Evolutionary conservation across 169 alveolate genomes (phyloP).

Genomic region (Cryptosporidium sp.): DNA sequence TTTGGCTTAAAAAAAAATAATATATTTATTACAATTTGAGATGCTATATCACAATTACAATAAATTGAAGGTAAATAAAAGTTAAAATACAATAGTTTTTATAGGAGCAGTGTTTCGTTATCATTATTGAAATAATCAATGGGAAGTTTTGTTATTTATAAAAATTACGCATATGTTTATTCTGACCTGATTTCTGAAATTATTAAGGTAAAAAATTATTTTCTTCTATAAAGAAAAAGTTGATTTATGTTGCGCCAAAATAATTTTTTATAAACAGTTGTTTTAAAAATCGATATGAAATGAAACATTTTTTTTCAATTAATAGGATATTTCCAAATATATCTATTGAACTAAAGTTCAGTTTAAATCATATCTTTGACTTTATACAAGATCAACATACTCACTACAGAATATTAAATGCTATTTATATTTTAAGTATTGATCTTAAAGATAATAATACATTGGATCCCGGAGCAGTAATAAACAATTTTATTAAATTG

Average conservation of each 20-base stretch:
- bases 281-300: background rate
- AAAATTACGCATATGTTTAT: no score
- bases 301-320: slow-evolving; percentile 51
- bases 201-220: no score
- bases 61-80: background rate
- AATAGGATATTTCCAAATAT: slow-evolving; percentile 50
- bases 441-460: background rate
- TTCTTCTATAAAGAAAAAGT: no score
- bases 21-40: no score
- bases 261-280: background rate
- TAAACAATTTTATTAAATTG: background rate
- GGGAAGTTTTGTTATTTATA: background rate
- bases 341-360: slow-evolving; percentile 31
- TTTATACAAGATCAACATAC: slow-evolving; percentile 12
- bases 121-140: no score
- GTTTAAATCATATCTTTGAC: slow-evolving; percentile 31
- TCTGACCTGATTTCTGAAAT: no score
- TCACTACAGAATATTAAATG: slow-evolving; percentile 25
- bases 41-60: no score
- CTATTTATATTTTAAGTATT: background rate
- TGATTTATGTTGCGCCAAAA: background rate
- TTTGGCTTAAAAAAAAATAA: background rate
- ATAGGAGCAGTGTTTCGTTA: background rate
- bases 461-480: slow-evolving; percentile 12
- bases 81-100: background rate